Evolutionary conservation across 2,329 filamentous ascomycete species (phyloP), one percentile per base, ranked within the genome.

Genomic region (Phyllosticta ampelicida): DNA sequence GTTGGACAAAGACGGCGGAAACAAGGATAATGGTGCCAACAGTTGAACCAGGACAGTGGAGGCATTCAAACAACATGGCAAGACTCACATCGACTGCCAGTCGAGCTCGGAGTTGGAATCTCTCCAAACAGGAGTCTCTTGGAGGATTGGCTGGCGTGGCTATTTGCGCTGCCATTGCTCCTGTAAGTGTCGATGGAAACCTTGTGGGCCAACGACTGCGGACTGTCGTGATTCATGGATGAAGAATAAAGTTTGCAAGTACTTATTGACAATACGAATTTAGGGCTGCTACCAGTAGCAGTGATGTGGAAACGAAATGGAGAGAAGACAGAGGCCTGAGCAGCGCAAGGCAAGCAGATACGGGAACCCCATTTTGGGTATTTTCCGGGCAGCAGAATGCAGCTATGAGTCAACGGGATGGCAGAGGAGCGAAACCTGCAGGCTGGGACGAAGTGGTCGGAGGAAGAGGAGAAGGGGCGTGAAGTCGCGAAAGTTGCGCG

Each of bases 81-180:
- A 53, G 53, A 59, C 57, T 59, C 50, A 59, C 48, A 59, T 44
- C 53, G 53, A 59, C 57, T 59, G 28, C 49, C 57, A 59, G 57
- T 21, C 18, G 68, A 68, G 62, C 74, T 73, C 51, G 71, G 73
- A 60, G 71, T 69, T 61, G 76, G 74, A 60, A 79, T 77, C 63
- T 79, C 77, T 61, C 77, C 77, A 68, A 79, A 79, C 61, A 79
- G 66, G 58, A 76, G 66, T 66, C 67, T 65, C 67, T 67, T 53
- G 69, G 67, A 71, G 53, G 65, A 65, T n/a, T 67, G 68, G 16
- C 70, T 72, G 29, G 67, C 66, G 58, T 63, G 62, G 60, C 65
- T 69, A 26, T 62, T 67, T 65, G 71, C 67, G 61, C 69, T 73
- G 55, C 49, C 52, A 48, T 60, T 36, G 21, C 53, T 55, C 28